Evolutionary conservation across 208 protist species (phyloP).

Genomic region (Leishmania guyanensis): DNA sequence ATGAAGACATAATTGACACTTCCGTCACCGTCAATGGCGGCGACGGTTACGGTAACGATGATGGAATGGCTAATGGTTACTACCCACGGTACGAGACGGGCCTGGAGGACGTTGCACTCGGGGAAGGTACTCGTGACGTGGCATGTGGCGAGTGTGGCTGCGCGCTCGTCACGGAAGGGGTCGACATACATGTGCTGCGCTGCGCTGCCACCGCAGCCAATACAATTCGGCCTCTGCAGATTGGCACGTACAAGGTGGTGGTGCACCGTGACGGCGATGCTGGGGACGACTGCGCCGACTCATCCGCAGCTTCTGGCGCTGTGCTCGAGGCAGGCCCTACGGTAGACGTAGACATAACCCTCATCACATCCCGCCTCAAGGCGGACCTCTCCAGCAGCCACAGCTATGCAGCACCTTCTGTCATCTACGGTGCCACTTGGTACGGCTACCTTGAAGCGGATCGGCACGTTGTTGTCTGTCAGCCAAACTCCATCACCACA

Average conservation of each 20-base stretch:
- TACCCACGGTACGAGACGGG: constrained; percentile 6
- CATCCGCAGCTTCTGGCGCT: not conserved
- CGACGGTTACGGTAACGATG: not conserved
- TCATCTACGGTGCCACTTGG: constrained; percentile 25
- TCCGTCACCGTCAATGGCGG: not conserved
- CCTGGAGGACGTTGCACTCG: not conserved
- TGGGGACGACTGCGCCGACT: not conserved
- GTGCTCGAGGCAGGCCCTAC: not conserved
- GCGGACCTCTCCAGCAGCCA: constrained; percentile 4
- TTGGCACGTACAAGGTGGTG: constrained; percentile 1
- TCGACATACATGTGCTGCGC: not conserved
- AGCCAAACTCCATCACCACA: constrained; percentile 11
- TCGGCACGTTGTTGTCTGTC: constrained; percentile 46
- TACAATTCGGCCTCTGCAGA: not conserved
- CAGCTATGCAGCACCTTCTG: not conserved
- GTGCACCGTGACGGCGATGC: not conserved
- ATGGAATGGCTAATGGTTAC: not conserved
- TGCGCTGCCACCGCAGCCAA: not conserved
- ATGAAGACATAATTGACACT: not conserved
- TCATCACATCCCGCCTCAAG: constrained; percentile 14
- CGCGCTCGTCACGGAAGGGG: constrained; percentile 5
- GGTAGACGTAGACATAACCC: constrained; percentile 5
- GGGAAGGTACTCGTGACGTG: not conserved
- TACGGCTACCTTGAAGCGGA: constrained; percentile 47
- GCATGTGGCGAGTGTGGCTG: not conserved